phyloP scores from a whole-genome alignment of 179 eudicot genomes.

The Gypsophila paniculata region DNA sequence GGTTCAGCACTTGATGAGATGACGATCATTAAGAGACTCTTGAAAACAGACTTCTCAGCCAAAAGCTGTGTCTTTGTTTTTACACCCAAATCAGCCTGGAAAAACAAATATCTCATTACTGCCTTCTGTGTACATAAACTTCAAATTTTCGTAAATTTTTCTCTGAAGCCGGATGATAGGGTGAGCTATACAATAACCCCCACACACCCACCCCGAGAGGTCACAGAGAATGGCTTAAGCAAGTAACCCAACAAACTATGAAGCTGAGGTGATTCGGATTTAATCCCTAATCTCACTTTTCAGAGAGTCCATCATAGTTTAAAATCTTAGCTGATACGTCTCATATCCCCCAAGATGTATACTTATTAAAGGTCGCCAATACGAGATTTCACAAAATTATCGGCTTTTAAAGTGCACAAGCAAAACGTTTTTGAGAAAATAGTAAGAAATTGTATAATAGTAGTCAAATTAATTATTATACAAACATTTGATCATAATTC shows the following conservation, averaged over 20 bases:
- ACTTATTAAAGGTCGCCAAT: too few relatives aligned
- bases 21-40: conserved; percentile 82
- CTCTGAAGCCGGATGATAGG: neutral
- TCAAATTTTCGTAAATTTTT: neutral
- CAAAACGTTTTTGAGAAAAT: too few relatives aligned
- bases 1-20: conserved; percentile 88
- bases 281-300: conserved; percentile 3
- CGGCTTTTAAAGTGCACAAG: too few relatives aligned
- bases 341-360: too few relatives aligned
- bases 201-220: neutral
- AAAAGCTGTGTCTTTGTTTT: conserved; percentile 97
- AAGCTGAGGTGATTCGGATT: neutral
- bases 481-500: too few relatives aligned
- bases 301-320: too few relatives aligned
- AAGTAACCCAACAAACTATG: neutral
- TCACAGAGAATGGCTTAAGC: neutral
- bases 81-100: conserved; percentile 93
- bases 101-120: conserved; percentile 10
- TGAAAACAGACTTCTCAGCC: conserved; percentile 97
- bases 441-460: too few relatives aligned
- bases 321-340: too few relatives aligned
- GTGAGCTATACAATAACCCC: neutral
- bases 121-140: neutral
- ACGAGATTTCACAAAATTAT: too few relatives aligned
- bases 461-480: too few relatives aligned